Conservation (phyloP, 2,329 filamentous ascomycete genomes). For the Beauveria asiatica region DNA sequence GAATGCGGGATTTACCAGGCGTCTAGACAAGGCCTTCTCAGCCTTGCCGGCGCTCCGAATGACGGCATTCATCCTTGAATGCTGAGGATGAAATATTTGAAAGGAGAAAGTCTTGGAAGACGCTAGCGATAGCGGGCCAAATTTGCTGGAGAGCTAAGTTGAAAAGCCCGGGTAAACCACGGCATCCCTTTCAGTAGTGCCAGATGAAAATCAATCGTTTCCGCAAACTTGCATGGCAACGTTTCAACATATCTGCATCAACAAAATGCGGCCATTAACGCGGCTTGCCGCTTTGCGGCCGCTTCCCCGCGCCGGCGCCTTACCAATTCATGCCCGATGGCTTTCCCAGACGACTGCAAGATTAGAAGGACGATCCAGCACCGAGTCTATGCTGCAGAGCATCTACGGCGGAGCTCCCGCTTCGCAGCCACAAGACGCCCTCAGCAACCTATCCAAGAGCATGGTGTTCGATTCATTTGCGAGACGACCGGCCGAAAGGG, state of each 20-base stretch:
- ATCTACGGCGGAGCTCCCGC: slow-evolving; percentile 22
- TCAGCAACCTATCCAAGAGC: slow-evolving; percentile 28
- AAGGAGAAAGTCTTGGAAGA: slow-evolving; percentile 11
- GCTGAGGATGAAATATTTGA: slow-evolving; percentile 15
- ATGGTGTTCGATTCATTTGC: slow-evolving; percentile 30
- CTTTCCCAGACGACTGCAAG: slow-evolving; percentile 31
- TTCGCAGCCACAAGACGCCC: slow-evolving; percentile 19
- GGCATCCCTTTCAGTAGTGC: not conserved
- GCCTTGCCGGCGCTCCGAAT: slow-evolving; percentile 34
- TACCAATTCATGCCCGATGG: slow-evolving; percentile 19
- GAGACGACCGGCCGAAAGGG: slow-evolving; percentile 26
- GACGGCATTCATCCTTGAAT: slow-evolving; percentile 37
- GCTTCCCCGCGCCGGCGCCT: not conserved
- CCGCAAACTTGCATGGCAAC: not conserved
- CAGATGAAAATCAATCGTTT: not conserved
- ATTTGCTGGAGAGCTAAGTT: not conserved
- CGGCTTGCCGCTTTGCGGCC: not conserved
- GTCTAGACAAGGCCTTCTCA: slow-evolving; percentile 30
- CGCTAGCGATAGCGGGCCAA: slow-evolving; percentile 7
- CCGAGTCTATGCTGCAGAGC: slow-evolving; percentile 25
- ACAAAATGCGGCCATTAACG: slow-evolving; percentile 3
- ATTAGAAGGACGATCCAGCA: slow-evolving; percentile 16
- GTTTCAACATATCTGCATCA: not conserved
- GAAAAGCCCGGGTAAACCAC: slow-evolving; percentile 7
- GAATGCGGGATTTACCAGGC: slow-evolving; percentile 34